Percentiles rank a stretch among this genome's conserved stretches.
phyloP scores from a whole-genome alignment of 140 eudicot species.

The Anethum foeniculum region DNA sequence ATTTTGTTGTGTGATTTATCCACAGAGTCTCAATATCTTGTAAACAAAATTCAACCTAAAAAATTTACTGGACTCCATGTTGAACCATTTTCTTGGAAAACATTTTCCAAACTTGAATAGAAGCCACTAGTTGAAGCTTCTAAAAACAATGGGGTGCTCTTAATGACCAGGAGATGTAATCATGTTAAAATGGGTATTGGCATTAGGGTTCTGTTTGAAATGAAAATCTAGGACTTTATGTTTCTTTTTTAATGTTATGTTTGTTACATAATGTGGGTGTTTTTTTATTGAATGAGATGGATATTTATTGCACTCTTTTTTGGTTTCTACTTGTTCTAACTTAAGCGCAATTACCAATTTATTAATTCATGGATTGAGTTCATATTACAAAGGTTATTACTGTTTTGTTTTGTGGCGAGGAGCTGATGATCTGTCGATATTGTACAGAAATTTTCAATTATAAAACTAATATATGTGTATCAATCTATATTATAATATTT shows the following conservation, averaged over 20 bases:
- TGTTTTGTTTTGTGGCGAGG: neutral
- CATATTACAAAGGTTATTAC: neutral
- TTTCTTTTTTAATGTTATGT: no score
- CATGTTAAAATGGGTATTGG: no score
- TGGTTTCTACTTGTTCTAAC: neutral
- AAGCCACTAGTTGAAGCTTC: slow-evolving; percentile 73
- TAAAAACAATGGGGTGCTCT: slow-evolving; percentile 44
- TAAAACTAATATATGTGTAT: neutral
- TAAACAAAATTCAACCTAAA: no score
- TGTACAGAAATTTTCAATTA: neutral
- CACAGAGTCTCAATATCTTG: neutral
- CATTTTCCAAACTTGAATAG: slow-evolving; percentile 80
- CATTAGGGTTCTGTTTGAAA: no score
- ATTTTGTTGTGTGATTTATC: neutral
- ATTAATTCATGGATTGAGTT: neutral
- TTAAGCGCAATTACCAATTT: neutral
- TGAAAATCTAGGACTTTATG: no score
- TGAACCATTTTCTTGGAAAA: slow-evolving; percentile 27
- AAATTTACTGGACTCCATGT: neutral
- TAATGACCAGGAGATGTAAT: slow-evolving; percentile 57
- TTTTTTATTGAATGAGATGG: no score
- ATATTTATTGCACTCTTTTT: neutral
- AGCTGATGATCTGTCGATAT: neutral
- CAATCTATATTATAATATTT: neutral
- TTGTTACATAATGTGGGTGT: no score